Base-by-base conservation (phyloP, 2,329 filamentous ascomycete species). In the Botrytis aclada region DNA sequence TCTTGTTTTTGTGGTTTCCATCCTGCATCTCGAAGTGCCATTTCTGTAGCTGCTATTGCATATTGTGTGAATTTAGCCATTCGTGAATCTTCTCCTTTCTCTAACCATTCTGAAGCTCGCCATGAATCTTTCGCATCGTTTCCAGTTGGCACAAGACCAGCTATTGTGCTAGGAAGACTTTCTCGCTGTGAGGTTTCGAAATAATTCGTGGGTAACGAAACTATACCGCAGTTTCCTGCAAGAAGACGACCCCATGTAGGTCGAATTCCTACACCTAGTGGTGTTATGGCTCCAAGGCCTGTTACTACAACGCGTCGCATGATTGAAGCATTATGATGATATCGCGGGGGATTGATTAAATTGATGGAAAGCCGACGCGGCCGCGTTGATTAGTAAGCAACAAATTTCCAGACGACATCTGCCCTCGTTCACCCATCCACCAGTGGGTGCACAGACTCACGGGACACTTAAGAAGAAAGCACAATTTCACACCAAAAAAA, bases 21-120 rank as follows among this genome's bases (percentile, higher is more conserved):
- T 3, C 87, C 89, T 0, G 95, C 92, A 84, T 98, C 94, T 41
- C 88, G 83, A 69, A 99, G 84, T 0, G 96, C 96, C 87, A 98
- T 96, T 69, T 93, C 88, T 0, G 93, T 88, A 4, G 95, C 94
- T 20, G 93, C 94, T 80, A 97, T 87, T 22, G 95, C 95, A 84
- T 97, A 98, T 82, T 98, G 95, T 6, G 94, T 89, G 81, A 98
- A 98, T 37, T 85, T 87, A n/a, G 96, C 94, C 90, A 97, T 97
- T 79, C 93, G 92, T 7, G 94, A 89, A 79, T 88, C 86, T 73
- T 90, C 88, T 1, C 84, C 80, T 37, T 82, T 80, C 63, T 81
- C 82, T 69, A 89, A 79, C 86, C 88, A 91, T 77, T 90, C 86
- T 18, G 83, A 81, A 1, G 86, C 80, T 43, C 82, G 81, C 89